Evolutionary conservation across 192 early-diverging fungal species (phyloP).

Genomic region (Coemansia erecta): DNA sequence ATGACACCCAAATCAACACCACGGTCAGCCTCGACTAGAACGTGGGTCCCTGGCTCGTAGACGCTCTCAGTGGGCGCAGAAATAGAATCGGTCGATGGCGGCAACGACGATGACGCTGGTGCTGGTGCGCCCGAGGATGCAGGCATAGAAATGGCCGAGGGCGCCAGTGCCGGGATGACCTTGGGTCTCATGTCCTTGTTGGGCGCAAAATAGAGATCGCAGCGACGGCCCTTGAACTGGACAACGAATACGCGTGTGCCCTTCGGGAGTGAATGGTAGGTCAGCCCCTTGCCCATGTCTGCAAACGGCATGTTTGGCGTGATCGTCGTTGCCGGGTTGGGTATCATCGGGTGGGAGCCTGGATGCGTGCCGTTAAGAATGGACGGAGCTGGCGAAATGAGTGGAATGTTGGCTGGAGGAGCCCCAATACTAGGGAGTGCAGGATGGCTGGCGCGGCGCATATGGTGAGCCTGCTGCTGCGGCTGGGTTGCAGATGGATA

Average conservation of each 20-base stretch:
- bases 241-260: slow-evolving; percentile 47
- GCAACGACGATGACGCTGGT: neutral
- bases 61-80: neutral
- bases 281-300: slow-evolving; percentile 49
- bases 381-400: slow-evolving; percentile 11
- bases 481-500: neutral
- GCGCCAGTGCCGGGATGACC: slow-evolving; percentile 27
- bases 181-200: slow-evolving; percentile 21
- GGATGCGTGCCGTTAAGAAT: slow-evolving; percentile 5
- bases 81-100: slow-evolving; percentile 1
- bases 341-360: slow-evolving; percentile 27
- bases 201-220: slow-evolving; percentile 47
- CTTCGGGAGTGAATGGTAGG: slow-evolving; percentile 33
- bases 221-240: slow-evolving; percentile 43
- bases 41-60: slow-evolving; percentile 25
- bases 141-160: slow-evolving; percentile 8
- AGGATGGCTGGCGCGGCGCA: slow-evolving; percentile 38
- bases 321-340: slow-evolving; percentile 47
- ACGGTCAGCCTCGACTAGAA: slow-evolving; percentile 52
- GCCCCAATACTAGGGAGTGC: slow-evolving; percentile 20
- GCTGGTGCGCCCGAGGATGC: neutral
- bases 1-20: slow-evolving; percentile 47
- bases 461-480: slow-evolving; percentile 28
- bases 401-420: slow-evolving; percentile 2
- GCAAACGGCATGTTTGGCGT: slow-evolving; percentile 53